Evolutionary conservation across 169 alveolate genomes (phyloP), one percentile per base, ranked within the genome.

Genomic region (Cytauxzoon felis): DNA sequence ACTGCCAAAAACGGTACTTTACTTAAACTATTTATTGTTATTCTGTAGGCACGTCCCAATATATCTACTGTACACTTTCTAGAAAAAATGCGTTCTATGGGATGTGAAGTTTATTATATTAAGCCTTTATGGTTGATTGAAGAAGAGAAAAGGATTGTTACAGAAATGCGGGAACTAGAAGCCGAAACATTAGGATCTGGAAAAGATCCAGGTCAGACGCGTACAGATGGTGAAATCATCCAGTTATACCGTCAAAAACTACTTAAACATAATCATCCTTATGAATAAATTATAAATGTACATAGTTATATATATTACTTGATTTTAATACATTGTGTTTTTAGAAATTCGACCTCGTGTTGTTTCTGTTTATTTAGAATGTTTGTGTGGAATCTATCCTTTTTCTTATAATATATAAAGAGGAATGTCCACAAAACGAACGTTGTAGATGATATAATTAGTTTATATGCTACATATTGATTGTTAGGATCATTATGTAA

Each of bases 111-210:
- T 29, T 65, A 80, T 56, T 92, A 92, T 80, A 78, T 90, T 41
- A 92, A 92, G 63, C 96, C 96, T n/a, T 62, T 82, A 70, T 92
- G 96, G 96, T 71, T 90, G 27, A 75, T 90, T 7, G 88, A 87
- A 50, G 95, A 90, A 59, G 93, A 89, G 61, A 51, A 68, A 36
- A 58, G 87, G 36, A 48, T 91, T 6, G 63, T 82, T 21, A 71
- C 81, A 11, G 90, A 87, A 54, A 60, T 90, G 41, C 73, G 80
- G 9, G 95, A 90, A 66, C 58, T 81, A 32, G 87, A 81, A 61
- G 94, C 91, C 33, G 72, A 62, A 45, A 56, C 83, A 6, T 57
- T 64, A 27, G 47, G 72, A 18, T 49, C 73, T 27, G 58, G 72
- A 3, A 51, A 13, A 38, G 45, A 13, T 38, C 13, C 45, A 38